Evolutionary conservation across 345 rosid genomes (phyloP).

Genomic region (Microcos paniculata): DNA sequence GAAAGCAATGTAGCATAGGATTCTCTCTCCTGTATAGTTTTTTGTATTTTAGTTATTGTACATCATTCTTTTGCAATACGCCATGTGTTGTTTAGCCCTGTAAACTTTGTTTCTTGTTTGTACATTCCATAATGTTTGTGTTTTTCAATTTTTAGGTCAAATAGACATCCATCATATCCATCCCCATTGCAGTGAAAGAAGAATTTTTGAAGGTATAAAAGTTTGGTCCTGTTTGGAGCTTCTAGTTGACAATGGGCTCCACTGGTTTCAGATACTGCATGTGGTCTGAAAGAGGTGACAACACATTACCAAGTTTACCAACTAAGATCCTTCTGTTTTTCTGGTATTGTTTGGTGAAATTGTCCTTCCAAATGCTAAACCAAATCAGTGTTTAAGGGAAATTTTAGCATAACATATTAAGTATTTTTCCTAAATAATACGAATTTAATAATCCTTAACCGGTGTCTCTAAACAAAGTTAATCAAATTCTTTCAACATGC

Average conservation of each 20-base stretch:
- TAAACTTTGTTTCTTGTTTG: neutral
- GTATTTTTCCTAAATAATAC: no score
- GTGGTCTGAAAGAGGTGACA: slow-evolving; percentile 7
- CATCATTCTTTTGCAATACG: neutral
- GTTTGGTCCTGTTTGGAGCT: slow-evolving; percentile 11
- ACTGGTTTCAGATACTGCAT: slow-evolving; percentile 7
- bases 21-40: neutral
- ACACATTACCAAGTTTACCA: neutral
- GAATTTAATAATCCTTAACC: no score
- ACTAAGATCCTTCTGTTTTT: neutral
- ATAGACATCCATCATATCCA: neutral
- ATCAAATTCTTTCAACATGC: no score
- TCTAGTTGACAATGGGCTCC: slow-evolving; percentile 18
- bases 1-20: neutral
- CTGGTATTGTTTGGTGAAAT: neutral
- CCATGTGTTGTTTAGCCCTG: neutral
- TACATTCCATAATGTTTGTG: neutral
- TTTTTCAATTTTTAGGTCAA: neutral
- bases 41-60: slow-evolving; percentile 1
- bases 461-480: no score
- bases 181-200: neutral
- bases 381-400: neutral
- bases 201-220: neutral
- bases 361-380: neutral
- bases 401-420: no score